These are phyloP conservation scores for Abrus precatorius DNA, from an alignment of 306 rosid genomes.

Conservation along the genomic window DNA sequence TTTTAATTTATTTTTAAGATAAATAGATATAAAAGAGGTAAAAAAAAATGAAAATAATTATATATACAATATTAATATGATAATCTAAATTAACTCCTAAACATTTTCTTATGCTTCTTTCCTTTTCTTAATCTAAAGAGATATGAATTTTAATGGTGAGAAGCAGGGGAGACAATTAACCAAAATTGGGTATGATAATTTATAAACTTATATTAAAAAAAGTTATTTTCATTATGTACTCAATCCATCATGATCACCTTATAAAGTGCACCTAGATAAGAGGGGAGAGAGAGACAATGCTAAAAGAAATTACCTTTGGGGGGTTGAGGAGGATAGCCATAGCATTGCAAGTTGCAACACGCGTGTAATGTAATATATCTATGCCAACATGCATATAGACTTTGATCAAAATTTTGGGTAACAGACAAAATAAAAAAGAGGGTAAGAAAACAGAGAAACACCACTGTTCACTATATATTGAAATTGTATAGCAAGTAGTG, in stretches of 20 bases:
- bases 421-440: neutral
- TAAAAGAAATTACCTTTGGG: neutral
- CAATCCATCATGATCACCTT: conserved; percentile 15
- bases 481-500: neutral
- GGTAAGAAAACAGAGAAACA: too few species aligned
- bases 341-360: conserved; percentile 9
- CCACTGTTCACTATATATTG: neutral
- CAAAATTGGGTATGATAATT: neutral
- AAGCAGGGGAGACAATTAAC: neutral
- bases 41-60: too few species aligned
- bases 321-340: too few species aligned
- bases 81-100: neutral
- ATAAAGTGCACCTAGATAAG: neutral
- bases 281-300: neutral
- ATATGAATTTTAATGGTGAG: neutral
- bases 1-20: too few species aligned
- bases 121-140: neutral
- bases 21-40: too few species aligned
- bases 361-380: neutral
- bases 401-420: conserved; percentile 10
- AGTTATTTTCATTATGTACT: neutral
- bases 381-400: neutral
- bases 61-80: neutral
- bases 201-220: neutral
- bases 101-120: neutral